Conservation (phyloP, 192 early-diverging fungal genomes). For the Gamsiella multidivaricata region DNA sequence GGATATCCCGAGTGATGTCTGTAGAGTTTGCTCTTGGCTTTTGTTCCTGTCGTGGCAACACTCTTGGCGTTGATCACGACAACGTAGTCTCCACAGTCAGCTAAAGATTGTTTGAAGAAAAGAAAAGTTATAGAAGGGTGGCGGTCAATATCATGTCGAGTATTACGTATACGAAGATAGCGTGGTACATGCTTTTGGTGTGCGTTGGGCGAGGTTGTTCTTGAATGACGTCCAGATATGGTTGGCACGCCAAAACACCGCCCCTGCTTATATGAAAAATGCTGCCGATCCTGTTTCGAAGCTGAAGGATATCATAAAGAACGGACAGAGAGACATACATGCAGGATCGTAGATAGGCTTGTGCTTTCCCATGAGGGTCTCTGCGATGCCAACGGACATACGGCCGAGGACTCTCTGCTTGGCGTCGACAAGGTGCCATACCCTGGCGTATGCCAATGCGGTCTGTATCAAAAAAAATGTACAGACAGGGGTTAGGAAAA, state of each 20-base stretch:
- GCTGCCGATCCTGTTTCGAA: too few relatives aligned
- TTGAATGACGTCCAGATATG: too few relatives aligned
- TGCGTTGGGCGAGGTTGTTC: too few relatives aligned
- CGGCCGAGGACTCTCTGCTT: conserved; percentile 88
- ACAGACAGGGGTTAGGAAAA: not conserved
- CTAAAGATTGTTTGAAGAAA: conserved; percentile 48
- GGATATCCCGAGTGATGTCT: conserved; percentile 87
- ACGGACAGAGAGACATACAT: conserved; percentile 57
- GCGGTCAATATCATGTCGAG: not conserved
- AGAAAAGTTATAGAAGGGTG: not conserved
- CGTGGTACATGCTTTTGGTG: too few relatives aligned
- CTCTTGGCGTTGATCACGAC: conserved; percentile 93
- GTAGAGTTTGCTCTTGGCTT: conserved; percentile 88
- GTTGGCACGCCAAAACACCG: too few relatives aligned
- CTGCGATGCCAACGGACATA: conserved; percentile 84
- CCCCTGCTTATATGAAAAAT: too few relatives aligned
- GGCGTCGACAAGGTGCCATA: conserved; percentile 95
- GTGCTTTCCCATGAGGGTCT: conserved; percentile 96
- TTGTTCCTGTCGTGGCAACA: conserved; percentile 83
- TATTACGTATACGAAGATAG: too few relatives aligned
- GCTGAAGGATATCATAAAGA: not conserved
- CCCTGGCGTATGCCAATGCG: conserved; percentile 84
- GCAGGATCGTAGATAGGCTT: conserved; percentile 93
- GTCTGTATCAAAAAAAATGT: conserved; percentile 62
- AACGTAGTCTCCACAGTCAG: conserved; percentile 96